Evolutionary conservation across 2,329 filamentous ascomycete genomes (phyloP), one percentile per base, ranked within the genome.

Genomic region (Colletotrichum sp.): DNA sequence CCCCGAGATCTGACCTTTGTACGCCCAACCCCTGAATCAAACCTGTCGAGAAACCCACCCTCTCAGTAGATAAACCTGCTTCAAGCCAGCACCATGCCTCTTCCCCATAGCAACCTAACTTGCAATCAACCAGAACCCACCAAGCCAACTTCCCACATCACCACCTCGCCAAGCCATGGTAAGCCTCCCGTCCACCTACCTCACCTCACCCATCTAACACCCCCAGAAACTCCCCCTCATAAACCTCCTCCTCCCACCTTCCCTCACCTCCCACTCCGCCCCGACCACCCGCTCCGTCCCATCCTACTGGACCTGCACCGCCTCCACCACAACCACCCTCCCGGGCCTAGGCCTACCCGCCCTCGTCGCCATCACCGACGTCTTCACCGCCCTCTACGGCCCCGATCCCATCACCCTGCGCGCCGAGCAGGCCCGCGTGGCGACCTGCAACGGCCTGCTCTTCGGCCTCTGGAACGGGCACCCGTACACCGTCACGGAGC

Each of bases 381-480:
- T 36, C 68, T 75, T 67, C 68, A 67, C 61, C 36, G 8, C 28
- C 6, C 55, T 67, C 13, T 67, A 72, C 68, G 68, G 68, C n/a
- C 1, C 61, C 6, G 52, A 13, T 0, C 52, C 32, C 5, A 28
- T 63, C 13, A 55, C 61, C 6, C 61, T 67, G 8, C 30, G 55
- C 12, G 30, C 67, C 5, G 67, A 74, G 4, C 22, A 71, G 15
- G 67, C 72, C 68, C 60, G 57, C 32, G 48, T 71, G 25, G 72
- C 72, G 28, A 65, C 28, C 16, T 75, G 61, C 63, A 63, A 34
- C 39, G 73, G 63, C 13, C 61, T 67, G n/a, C 60, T 68, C 55
- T 75, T 75, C 44, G 69, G 68, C 32, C 68, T 75, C 30, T 72
- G 68, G 69, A 75, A 75, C 69, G 73, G 68, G 6, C 69, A 55